phyloP scores from a whole-genome alignment of 1,139 yeast species.

The Magnusiomyces starmeri region DNA sequence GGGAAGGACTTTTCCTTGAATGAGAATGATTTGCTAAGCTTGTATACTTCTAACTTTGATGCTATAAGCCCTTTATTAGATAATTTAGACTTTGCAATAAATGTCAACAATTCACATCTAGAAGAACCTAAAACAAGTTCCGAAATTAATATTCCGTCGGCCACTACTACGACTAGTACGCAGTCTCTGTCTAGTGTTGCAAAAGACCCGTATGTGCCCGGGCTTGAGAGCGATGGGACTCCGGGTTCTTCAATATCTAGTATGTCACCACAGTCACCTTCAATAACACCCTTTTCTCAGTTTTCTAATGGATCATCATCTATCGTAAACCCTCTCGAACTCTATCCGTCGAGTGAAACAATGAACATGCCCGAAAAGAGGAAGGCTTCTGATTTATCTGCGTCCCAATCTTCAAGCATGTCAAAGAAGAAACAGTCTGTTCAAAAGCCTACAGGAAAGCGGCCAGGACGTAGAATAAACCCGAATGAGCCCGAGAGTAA shows the following conservation, averaged over 20 bases:
- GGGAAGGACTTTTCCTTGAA: neutral
- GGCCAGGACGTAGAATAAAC: conserved; percentile 66
- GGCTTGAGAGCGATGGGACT: conserved; percentile 10
- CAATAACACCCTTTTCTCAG: neutral
- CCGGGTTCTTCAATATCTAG: conserved; percentile 11
- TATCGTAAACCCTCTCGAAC: neutral
- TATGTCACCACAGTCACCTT: conserved; percentile 14
- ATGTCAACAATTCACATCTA: neutral
- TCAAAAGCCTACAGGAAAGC: neutral
- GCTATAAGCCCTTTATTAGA: neutral
- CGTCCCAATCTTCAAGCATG: neutral
- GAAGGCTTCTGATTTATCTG: conserved; percentile 9
- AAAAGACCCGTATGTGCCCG: neutral
- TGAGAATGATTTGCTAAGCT: conserved; percentile 2
- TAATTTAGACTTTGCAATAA: conserved; percentile 1
- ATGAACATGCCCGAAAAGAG: conserved; percentile 8
- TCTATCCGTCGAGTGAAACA: neutral
- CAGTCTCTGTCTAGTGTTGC: neutral
- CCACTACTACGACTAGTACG: neutral
- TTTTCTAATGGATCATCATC: neutral
- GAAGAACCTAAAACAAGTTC: neutral
- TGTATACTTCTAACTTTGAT: conserved; percentile 1
- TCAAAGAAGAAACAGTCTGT: conserved; percentile 23
- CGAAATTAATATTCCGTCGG: neutral
- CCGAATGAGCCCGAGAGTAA: conserved; percentile 75